Conservation (phyloP, 306 rosid species). For the Prunus armeniaca region DNA sequence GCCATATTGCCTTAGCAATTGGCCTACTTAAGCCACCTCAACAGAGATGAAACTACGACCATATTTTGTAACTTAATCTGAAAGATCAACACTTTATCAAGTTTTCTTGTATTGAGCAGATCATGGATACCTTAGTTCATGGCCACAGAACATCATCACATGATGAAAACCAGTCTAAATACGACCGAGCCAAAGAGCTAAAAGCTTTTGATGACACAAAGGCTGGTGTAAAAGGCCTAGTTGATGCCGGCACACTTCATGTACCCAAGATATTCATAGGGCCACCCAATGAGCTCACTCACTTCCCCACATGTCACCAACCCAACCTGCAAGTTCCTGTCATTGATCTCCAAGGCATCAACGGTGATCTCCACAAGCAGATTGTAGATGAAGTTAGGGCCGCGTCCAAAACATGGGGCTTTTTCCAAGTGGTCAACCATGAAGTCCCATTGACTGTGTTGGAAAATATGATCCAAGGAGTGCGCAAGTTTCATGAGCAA, state of each 20-base stretch:
- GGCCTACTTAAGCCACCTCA: too few species aligned
- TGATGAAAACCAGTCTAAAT: not conserved
- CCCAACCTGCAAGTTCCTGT: conserved; percentile 35
- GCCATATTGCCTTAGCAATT: too few species aligned
- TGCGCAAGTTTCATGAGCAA: conserved; percentile 42
- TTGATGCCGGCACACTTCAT: conserved; percentile 31
- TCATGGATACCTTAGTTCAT: not conserved
- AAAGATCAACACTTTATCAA: too few species aligned
- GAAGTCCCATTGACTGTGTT: conserved; percentile 29
- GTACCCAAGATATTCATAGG: conserved; percentile 37
- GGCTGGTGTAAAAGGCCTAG: conserved; percentile 43
- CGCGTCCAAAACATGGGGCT: conserved; percentile 44
- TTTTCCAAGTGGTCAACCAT: conserved; percentile 52
- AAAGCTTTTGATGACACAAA: conserved; percentile 37
- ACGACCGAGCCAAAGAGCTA: conserved; percentile 21
- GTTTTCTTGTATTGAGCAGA: not conserved
- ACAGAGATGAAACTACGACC: too few species aligned
- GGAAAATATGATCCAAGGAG: conserved; percentile 38
- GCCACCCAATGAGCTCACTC: not conserved
- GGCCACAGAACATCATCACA: not conserved
- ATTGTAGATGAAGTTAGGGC: conserved; percentile 27
- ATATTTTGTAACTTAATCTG: too few species aligned
- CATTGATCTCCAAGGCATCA: conserved; percentile 36
- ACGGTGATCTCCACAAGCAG: conserved; percentile 10
- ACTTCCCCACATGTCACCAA: not conserved